phyloP scores from a whole-genome alignment of 2,329 filamentous ascomycete species.

The Alternaria sp. region DNA sequence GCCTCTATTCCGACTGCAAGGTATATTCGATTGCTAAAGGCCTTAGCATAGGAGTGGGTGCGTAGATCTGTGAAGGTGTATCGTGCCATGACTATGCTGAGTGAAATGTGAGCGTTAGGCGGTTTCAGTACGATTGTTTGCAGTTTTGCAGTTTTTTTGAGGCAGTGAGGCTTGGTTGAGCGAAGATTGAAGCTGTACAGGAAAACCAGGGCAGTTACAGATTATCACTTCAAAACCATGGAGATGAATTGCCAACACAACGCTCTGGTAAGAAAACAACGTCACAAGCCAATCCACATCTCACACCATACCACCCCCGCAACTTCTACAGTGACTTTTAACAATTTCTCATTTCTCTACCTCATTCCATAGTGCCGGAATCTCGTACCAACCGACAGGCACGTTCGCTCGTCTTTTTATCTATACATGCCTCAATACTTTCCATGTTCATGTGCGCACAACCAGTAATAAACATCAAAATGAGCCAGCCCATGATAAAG shows the following conservation, averaged over 20 bases:
- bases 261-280: background rate
- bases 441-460: background rate
- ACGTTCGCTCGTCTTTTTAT: conserved; percentile 17
- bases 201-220: background rate
- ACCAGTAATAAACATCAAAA: conserved; percentile 21
- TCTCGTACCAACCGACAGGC: conserved; percentile 2
- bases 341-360: conserved; percentile 20
- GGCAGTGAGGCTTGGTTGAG: background rate
- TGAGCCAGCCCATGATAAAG: conserved; percentile 22
- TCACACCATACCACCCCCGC: background rate
- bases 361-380: conserved; percentile 11
- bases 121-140: background rate
- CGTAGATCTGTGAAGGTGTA: background rate
- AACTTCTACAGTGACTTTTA: conserved; percentile 1
- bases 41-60: background rate
- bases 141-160: background rate
- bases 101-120: background rate
- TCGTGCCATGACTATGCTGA: background rate
- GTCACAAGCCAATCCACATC: background rate
- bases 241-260: background rate
- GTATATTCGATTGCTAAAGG: background rate
- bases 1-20: background rate
- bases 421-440: conserved; percentile 19
- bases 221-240: background rate
- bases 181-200: background rate